Conservation (phyloP, 1,139 yeast species). For the Debaryomyces singareniensis region DNA sequence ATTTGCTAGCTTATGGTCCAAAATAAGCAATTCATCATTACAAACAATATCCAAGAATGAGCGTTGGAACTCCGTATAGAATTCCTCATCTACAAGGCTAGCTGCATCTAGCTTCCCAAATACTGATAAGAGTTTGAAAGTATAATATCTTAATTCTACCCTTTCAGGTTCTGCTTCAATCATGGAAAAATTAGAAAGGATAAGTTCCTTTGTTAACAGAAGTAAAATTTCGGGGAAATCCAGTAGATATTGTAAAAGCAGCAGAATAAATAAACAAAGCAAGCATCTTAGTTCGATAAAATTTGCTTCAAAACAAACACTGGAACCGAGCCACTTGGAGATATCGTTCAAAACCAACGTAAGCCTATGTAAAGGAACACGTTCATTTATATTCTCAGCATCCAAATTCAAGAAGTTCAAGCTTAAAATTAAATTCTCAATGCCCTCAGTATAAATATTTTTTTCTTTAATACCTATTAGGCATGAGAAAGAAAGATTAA, state of each 20-base stretch:
- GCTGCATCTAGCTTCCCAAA: constrained; percentile 17
- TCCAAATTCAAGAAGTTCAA: not conserved
- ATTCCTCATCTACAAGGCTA: constrained; percentile 21
- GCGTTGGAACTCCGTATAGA: constrained; percentile 17
- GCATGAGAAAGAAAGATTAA: not conserved
- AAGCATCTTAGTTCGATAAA: constrained; percentile 46
- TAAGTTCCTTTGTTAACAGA: constrained; percentile 31
- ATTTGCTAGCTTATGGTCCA: constrained; percentile 11
- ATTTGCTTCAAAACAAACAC: constrained; percentile 18
- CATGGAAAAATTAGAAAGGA: constrained; percentile 47
- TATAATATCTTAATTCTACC: constrained; percentile 40
- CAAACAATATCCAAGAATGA: constrained; percentile 36
- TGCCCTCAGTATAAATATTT: not conserved
- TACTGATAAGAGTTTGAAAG: constrained; percentile 40
- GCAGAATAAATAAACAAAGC: constrained; percentile 39
- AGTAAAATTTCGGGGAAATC: constrained; percentile 25
- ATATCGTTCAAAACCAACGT: constrained; percentile 53
- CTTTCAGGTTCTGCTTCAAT: constrained; percentile 30
- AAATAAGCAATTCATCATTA: constrained; percentile 16
- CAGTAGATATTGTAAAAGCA: constrained; percentile 16
- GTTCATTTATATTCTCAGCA: not conserved
- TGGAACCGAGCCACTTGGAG: constrained; percentile 9
- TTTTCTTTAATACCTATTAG: not conserved
- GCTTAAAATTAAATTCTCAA: not conserved
- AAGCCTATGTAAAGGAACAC: constrained; percentile 48